These are phyloP conservation scores for Lomentospora prolificans DNA, from an alignment of 2,329 filamentous ascomycete species.

Conservation along the genomic window DNA sequence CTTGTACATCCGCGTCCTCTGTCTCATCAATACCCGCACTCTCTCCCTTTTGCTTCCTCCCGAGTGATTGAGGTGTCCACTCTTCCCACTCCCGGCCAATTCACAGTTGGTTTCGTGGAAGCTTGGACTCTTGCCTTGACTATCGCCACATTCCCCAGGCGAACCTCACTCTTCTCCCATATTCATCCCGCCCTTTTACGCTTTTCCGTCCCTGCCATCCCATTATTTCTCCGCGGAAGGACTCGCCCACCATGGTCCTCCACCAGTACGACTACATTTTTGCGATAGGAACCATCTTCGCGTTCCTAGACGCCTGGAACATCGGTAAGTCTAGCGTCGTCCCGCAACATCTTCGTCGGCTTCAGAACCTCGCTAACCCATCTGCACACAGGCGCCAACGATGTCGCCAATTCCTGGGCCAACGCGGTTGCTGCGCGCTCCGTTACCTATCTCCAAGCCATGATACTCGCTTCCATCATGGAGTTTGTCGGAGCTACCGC, in stretches of 20 bases:
- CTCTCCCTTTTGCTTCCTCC: neutral
- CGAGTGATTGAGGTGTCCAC: neutral
- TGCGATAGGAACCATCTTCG: constrained; percentile 54
- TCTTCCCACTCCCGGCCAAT: neutral
- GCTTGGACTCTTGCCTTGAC: neutral
- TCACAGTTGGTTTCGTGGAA: neutral
- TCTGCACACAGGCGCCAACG: constrained; percentile 33
- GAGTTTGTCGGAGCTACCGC: constrained; percentile 51
- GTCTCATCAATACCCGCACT: neutral
- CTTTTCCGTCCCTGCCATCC: neutral
- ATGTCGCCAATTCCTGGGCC: constrained; percentile 70
- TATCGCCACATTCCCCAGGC: neutral
- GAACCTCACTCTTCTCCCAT: neutral
- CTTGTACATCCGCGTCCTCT: too few species aligned
- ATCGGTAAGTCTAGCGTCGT: constrained; percentile 35
- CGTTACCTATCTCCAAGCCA: constrained; percentile 49
- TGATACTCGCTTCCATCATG: constrained; percentile 47
- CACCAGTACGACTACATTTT: constrained; percentile 54
- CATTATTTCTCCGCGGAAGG: neutral
- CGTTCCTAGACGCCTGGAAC: constrained; percentile 58
- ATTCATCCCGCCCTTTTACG: neutral
- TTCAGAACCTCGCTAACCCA: neutral
- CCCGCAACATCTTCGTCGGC: neutral
- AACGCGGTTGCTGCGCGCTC: constrained; percentile 63
- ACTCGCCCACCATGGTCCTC: constrained; percentile 23